Percentiles rank a stretch among this genome's conserved stretches.
Evolutionary conservation across 2,329 filamentous ascomycete genomes (phyloP).

Genomic region (Neonectria ditissima): DNA sequence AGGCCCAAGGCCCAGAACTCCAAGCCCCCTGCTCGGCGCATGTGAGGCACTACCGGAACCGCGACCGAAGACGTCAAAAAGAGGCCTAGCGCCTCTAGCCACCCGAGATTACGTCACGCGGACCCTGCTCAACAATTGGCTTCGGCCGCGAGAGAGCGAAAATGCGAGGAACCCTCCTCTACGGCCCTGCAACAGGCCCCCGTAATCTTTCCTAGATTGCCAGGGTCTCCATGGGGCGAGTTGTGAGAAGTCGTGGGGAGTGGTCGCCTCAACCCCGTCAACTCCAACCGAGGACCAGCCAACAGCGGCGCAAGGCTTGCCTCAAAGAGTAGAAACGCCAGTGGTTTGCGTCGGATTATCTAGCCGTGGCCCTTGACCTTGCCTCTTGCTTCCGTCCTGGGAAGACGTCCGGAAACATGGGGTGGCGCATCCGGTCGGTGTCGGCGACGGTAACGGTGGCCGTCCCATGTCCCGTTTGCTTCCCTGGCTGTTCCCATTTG

Average conservation of each 20-base stretch:
- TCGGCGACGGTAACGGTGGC: slow-evolving; percentile 17
- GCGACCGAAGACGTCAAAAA: slow-evolving; percentile 36
- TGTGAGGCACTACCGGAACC: slow-evolving; percentile 42
- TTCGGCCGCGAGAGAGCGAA: slow-evolving; percentile 9
- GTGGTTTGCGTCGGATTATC: slow-evolving; percentile 1
- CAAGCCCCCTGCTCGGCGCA: slow-evolving; percentile 29
- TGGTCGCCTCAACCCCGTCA: neutral
- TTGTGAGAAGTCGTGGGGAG: slow-evolving; percentile 20
- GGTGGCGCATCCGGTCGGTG: slow-evolving; percentile 21
- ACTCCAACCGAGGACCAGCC: slow-evolving; percentile 13
- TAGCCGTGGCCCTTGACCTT: neutral
- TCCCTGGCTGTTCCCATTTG: slow-evolving; percentile 19
- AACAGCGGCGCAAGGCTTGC: slow-evolving; percentile 12
- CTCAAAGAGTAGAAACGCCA: slow-evolving; percentile 2
- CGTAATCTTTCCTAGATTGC: neutral
- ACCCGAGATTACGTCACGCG: slow-evolving; percentile 41
- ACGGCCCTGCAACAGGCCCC: slow-evolving; percentile 1
- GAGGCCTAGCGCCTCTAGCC: slow-evolving; percentile 33
- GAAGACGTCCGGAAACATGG: slow-evolving; percentile 20
- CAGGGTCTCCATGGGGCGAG: slow-evolving; percentile 24
- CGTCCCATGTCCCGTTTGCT: slow-evolving; percentile 21
- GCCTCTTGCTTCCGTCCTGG: neutral
- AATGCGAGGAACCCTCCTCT: neutral
- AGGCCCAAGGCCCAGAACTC: neutral
- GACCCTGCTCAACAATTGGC: slow-evolving; percentile 22